Percentiles rank a stretch among this genome's conserved stretches.
phyloP scores from a whole-genome alignment of 441 rosid genomes.

The Populus hybrid region DNA sequence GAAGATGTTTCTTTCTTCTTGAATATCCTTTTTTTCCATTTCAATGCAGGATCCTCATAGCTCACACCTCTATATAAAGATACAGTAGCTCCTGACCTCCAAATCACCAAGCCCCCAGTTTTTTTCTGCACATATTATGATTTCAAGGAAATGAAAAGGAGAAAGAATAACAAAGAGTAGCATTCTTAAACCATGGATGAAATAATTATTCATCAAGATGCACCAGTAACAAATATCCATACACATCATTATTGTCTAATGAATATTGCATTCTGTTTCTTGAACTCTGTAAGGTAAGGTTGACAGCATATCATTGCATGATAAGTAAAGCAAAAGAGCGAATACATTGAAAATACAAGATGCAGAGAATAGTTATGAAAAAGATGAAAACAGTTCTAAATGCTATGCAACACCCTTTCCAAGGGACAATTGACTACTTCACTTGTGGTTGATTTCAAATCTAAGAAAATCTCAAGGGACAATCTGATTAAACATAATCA shows the following conservation, averaged over 20 bases:
- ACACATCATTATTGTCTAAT: background rate
- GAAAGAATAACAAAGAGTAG: background rate
- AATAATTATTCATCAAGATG: background rate
- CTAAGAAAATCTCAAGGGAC: too few species aligned
- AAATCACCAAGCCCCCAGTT: constrained; percentile 94
- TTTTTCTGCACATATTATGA: constrained; percentile 50
- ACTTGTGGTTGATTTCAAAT: too few species aligned
- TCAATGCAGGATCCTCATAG: constrained; percentile 50
- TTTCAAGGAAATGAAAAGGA: constrained; percentile 4
- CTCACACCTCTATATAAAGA: constrained; percentile 72
- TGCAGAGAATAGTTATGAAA: background rate
- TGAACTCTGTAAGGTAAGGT: background rate
- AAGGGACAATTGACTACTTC: too few species aligned
- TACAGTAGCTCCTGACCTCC: constrained; percentile 87
- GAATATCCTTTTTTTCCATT: constrained; percentile 33
- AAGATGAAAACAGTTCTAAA: background rate
- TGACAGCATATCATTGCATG: background rate
- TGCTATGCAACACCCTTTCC: background rate
- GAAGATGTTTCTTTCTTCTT: constrained; percentile 29
- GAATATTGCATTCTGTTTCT: background rate
- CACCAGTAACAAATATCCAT: background rate
- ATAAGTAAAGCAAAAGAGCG: background rate
- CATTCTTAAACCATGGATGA: background rate
- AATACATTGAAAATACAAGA: background rate
- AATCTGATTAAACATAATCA: too few species aligned